A percentile compares a stretch with the other conserved stretches of the same genome.
These are phyloP conservation scores for Neofusicoccum ribis DNA, from an alignment of 2,329 filamentous ascomycete genomes.

Conservation along the genomic window DNA sequence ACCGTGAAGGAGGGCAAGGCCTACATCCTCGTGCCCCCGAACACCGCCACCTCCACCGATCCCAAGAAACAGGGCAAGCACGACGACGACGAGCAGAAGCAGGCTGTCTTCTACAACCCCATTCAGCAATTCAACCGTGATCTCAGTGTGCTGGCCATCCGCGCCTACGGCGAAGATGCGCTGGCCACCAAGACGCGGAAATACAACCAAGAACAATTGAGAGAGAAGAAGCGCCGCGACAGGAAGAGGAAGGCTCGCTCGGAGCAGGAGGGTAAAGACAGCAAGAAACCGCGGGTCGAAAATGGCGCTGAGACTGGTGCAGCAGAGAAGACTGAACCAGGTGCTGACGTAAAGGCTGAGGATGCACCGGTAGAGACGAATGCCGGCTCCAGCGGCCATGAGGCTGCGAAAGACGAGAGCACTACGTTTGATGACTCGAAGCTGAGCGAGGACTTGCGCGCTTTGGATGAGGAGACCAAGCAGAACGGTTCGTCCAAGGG, in stretches of 20 bases:
- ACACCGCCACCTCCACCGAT: conserved; percentile 48
- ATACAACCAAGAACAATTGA: conserved; percentile 24
- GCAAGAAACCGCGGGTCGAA: conserved; percentile 26
- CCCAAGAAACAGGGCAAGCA: conserved; percentile 41
- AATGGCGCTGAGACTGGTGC: conserved; percentile 16
- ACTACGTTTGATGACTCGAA: conserved; percentile 19
- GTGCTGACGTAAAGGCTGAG: neutral
- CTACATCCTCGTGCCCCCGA: conserved; percentile 64
- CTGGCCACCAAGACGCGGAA: conserved; percentile 50
- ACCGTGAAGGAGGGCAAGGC: conserved; percentile 68
- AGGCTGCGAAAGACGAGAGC: conserved; percentile 24
- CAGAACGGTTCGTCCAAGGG: conserved; percentile 27
- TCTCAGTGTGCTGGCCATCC: conserved; percentile 87
- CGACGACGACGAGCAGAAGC: conserved; percentile 57
- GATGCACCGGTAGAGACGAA: neutral
- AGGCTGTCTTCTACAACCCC: conserved; percentile 94
- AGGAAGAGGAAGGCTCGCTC: conserved; percentile 11
- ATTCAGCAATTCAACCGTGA: conserved; percentile 99
- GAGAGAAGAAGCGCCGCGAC: conserved; percentile 41
- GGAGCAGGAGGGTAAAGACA: conserved; percentile 22
- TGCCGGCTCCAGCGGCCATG: conserved; percentile 5
- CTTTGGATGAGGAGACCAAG: neutral
- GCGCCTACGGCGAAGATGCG: conserved; percentile 75
- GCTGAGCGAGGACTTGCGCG: conserved; percentile 6
- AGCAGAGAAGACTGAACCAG: neutral